Percentiles rank a stretch among this genome's conserved stretches.
phyloP scores from a whole-genome alignment of 2,329 filamentous ascomycete genomes.

The Incumbomyces delicatus region DNA sequence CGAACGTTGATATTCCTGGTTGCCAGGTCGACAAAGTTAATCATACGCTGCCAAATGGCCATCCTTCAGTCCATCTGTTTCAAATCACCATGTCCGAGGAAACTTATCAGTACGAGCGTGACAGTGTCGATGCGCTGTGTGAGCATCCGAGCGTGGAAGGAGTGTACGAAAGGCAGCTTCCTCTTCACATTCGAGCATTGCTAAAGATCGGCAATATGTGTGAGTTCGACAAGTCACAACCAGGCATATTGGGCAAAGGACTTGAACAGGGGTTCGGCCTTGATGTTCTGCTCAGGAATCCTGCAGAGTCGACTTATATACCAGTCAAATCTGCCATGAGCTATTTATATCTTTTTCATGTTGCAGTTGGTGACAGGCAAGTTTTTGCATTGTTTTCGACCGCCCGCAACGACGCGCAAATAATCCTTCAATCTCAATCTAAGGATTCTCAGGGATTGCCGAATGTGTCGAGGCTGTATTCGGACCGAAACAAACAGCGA shows the following conservation, averaged over 20 bases:
- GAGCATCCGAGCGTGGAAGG: constrained; percentile 92
- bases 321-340: constrained; percentile 58
- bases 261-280: constrained; percentile 92
- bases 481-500: constrained; percentile 57
- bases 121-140: constrained; percentile 73
- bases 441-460: constrained; percentile 78
- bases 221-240: constrained; percentile 83
- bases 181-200: constrained; percentile 75
- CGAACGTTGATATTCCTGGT: constrained; percentile 74
- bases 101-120: constrained; percentile 71
- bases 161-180: constrained; percentile 90
- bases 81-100: constrained; percentile 85
- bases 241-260: constrained; percentile 83
- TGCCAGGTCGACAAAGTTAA: constrained; percentile 89
- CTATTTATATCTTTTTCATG: constrained; percentile 88
- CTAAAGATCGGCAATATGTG: constrained; percentile 84
- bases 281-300: constrained; percentile 58
- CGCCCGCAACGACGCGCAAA: constrained; percentile 64
- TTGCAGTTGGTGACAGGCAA: constrained; percentile 80
- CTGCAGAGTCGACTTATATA: constrained; percentile 64
- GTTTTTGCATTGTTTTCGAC: constrained; percentile 92
- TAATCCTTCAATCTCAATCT: constrained; percentile 77
- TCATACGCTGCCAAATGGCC: constrained; percentile 87
- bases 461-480: constrained; percentile 81
- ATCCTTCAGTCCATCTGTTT: constrained; percentile 88